Conservation (phyloP, 108 stramenopile genomes). For the Chaetoceros muelleri region DNA sequence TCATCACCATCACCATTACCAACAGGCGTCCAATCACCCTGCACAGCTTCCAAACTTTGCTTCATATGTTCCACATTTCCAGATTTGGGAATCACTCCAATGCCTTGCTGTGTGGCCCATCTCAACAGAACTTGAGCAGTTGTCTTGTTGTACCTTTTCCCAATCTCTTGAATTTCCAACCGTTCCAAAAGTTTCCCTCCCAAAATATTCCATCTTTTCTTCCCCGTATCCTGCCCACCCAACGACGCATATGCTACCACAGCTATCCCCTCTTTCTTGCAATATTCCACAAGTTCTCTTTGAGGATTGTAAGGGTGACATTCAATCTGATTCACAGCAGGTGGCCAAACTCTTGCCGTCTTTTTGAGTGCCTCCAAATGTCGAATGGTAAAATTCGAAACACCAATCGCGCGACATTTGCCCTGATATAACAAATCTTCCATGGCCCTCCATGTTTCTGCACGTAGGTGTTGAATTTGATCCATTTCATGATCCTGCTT, state of each 20-base stretch:
- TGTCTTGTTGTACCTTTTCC: slow-evolving; percentile 24
- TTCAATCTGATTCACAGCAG: slow-evolving; percentile 83
- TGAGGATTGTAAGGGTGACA: slow-evolving; percentile 68
- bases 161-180: slow-evolving; percentile 21
- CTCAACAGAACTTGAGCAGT: slow-evolving; percentile 60
- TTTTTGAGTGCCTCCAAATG: slow-evolving; percentile 45
- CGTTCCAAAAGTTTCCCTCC: slow-evolving; percentile 18
- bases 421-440: slow-evolving; percentile 52
- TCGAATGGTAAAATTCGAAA: slow-evolving; percentile 59
- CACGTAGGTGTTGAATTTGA: slow-evolving; percentile 34
- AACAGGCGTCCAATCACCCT: slow-evolving; percentile 36
- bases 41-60: slow-evolving; percentile 37
- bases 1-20: too few relatives aligned
- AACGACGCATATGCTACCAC: slow-evolving; percentile 68
- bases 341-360: slow-evolving; percentile 54
- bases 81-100: slow-evolving; percentile 56
- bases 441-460: slow-evolving; percentile 83
- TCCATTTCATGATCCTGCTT: slow-evolving; percentile 14
- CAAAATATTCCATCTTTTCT: slow-evolving; percentile 35
- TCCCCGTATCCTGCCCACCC: slow-evolving; percentile 62
- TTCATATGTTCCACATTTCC: slow-evolving; percentile 21
- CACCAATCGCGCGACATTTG: slow-evolving; percentile 56
- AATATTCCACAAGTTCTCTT: slow-evolving; percentile 56
- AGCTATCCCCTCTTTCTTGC: slow-evolving; percentile 47
- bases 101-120: slow-evolving; percentile 48